phyloP scores from a whole-genome alignment of 106 monocot species.

The Dioscorea dumetorum region DNA sequence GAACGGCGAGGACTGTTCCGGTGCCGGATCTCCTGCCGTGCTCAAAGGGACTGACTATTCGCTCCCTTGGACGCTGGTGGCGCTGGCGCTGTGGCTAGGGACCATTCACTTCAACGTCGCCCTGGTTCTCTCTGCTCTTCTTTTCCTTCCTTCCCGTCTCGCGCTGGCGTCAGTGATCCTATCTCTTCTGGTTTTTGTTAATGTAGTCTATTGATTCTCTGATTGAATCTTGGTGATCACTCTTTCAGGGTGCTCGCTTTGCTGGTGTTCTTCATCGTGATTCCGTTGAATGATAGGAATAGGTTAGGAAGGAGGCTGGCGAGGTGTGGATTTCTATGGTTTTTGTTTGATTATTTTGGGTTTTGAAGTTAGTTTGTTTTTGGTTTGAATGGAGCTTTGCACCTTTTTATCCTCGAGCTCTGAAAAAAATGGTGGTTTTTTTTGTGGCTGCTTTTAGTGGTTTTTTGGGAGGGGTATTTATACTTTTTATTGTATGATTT shows the following conservation, averaged over 20 bases:
- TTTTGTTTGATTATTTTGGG: neutral
- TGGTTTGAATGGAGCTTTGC: neutral
- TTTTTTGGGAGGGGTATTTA: neutral
- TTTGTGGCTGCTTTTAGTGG: neutral
- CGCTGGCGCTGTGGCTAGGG: constrained; percentile 54
- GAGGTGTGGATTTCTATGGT: constrained; percentile 18
- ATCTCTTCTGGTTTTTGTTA: neutral
- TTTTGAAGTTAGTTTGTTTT: neutral
- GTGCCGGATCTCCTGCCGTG: neutral
- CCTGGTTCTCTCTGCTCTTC: constrained; percentile 31
- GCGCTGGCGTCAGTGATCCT: constrained; percentile 24
- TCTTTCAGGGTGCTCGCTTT: constrained; percentile 1
- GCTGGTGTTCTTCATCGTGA: constrained; percentile 4
- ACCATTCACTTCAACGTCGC: constrained; percentile 47
- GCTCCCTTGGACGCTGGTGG: constrained; percentile 22
- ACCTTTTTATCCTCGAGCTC: no score
- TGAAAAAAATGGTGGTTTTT: neutral
- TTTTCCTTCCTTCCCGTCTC: constrained; percentile 46
- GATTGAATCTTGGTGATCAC: neutral
- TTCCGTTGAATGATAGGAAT: constrained; percentile 22
- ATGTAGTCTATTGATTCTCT: neutral
- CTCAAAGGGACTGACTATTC: constrained; percentile 31
- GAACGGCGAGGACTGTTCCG: no score
- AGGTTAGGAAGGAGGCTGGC: constrained; percentile 41
- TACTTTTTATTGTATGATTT: no score